Percentiles rank a stretch among this genome's conserved stretches.
Conservation (phyloP, 2,329 filamentous ascomycete species). For the Lachnellula occidentalis region DNA sequence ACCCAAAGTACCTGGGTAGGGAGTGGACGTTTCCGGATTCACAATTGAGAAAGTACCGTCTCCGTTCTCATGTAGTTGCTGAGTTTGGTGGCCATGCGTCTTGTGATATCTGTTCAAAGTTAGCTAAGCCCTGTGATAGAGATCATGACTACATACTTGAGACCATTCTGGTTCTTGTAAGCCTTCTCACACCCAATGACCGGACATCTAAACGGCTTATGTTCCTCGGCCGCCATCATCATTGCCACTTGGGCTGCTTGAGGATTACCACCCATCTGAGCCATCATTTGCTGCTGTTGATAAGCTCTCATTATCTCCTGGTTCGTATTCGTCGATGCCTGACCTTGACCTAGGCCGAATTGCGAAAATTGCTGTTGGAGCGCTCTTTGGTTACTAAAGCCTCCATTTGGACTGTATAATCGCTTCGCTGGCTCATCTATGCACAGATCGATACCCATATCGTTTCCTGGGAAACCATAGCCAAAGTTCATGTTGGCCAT, state of each 20-base stretch:
- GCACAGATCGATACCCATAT: conserved; percentile 51
- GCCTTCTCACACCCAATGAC: conserved; percentile 99
- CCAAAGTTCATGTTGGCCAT: conserved; percentile 36
- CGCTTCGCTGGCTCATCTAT: conserved; percentile 96
- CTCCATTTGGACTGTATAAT: conserved; percentile 79
- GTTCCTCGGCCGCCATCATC: conserved; percentile 73
- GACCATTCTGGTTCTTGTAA: conserved; percentile 98
- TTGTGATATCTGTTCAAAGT: conserved; percentile 54
- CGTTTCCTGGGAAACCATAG: conserved; percentile 36
- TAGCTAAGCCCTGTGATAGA: conserved; percentile 7
- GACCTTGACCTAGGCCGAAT: conserved; percentile 61
- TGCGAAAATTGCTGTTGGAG: conserved; percentile 64
- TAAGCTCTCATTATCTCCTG: conserved; percentile 62
- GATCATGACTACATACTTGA: conserved; percentile 63
- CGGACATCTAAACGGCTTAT: conserved; percentile 95
- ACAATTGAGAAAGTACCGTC: conserved; percentile 98
- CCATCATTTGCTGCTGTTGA: conserved; percentile 53
- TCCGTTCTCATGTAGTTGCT: conserved; percentile 92
- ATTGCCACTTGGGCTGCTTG: conserved; percentile 37
- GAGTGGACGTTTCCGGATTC: conserved; percentile 87
- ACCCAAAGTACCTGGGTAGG: conserved; percentile 92
- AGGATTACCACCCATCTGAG: conserved; percentile 23
- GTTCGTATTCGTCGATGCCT: conserved; percentile 58
- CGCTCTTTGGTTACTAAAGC: conserved; percentile 58
- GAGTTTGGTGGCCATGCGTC: conserved; percentile 89